Evolutionary conservation across 2,329 filamentous ascomycete genomes (phyloP).

Genomic region (Dothidotthia symphoricarpi): DNA sequence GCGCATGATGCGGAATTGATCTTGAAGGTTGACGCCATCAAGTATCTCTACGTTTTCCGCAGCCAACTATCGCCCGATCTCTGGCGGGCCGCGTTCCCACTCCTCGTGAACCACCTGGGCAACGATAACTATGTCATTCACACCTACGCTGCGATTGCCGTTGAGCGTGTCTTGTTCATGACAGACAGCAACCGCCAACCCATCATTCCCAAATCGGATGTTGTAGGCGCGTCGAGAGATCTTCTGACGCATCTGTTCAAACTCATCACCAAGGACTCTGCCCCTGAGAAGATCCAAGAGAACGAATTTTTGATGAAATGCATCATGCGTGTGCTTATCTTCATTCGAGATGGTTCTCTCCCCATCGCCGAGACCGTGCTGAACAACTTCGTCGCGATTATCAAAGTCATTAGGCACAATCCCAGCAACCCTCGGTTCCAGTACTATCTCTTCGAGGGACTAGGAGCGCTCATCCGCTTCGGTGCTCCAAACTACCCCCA

Average conservation of each 20-base stretch:
- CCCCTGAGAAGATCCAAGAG: conserved; percentile 91
- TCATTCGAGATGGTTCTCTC: conserved; percentile 79
- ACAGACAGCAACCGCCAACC: conserved; percentile 71
- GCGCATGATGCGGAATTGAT: conserved; percentile 73
- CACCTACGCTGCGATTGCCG: conserved; percentile 92
- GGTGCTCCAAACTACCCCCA: conserved; percentile 66
- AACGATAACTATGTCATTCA: conserved; percentile 95
- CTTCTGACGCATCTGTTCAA: conserved; percentile 87
- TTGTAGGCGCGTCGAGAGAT: conserved; percentile 79
- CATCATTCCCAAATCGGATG: conserved; percentile 75
- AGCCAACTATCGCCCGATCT: conserved; percentile 89
- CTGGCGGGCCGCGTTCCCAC: conserved; percentile 85
- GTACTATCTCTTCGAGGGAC: conserved; percentile 95
- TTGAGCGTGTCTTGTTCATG: conserved; percentile 89
- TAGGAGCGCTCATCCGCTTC: conserved; percentile 83
- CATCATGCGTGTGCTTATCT: conserved; percentile 94
- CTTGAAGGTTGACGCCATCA: conserved; percentile 95
- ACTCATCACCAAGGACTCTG: conserved; percentile 79
- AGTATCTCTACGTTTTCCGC: conserved; percentile 95
- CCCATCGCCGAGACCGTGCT: conserved; percentile 76
- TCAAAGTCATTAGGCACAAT: conserved; percentile 87
- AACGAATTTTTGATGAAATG: conserved; percentile 99
- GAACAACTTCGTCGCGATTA: conserved; percentile 81
- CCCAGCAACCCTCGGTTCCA: conserved; percentile 97
- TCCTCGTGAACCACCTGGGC: conserved; percentile 86